Percentiles rank a stretch among this genome's conserved stretches.
These are phyloP conservation scores for Didymella segeticola DNA, from an alignment of 2,329 filamentous ascomycete species.

Conservation along the genomic window DNA sequence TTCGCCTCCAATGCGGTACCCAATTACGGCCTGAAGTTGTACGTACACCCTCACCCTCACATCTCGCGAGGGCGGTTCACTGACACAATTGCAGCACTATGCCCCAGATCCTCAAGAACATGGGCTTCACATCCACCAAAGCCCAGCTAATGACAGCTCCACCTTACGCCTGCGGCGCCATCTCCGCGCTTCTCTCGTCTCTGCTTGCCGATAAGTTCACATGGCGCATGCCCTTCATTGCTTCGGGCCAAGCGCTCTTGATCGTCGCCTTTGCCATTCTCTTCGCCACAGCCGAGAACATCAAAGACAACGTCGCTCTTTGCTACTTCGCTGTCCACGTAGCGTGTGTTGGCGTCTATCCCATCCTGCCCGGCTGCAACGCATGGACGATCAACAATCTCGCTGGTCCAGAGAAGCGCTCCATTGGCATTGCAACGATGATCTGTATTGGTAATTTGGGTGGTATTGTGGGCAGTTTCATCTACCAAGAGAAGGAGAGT, in stretches of 20 bases:
- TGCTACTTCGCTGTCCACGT: slow-evolving; percentile 55
- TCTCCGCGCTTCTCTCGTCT: slow-evolving; percentile 25
- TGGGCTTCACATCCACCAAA: slow-evolving; percentile 34
- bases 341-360: slow-evolving; percentile 46
- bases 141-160: slow-evolving; percentile 36
- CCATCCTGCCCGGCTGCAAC: slow-evolving; percentile 29
- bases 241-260: slow-evolving; percentile 26
- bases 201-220: slow-evolving; percentile 26
- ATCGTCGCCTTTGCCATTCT: slow-evolving; percentile 53
- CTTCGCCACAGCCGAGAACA: slow-evolving; percentile 46
- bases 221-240: slow-evolving; percentile 34
- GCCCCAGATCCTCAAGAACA: slow-evolving; percentile 22
- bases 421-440: slow-evolving; percentile 36
- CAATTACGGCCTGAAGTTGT: slow-evolving; percentile 48
- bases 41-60: not conserved
- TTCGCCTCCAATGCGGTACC: slow-evolving; percentile 38
- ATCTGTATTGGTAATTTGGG: slow-evolving; percentile 34
- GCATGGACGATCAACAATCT: slow-evolving; percentile 38
- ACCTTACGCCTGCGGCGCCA: slow-evolving; percentile 31
- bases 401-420: slow-evolving; percentile 32
- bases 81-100: not conserved
- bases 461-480: slow-evolving; percentile 40
- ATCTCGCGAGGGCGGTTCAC: not conserved
- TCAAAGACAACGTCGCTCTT: slow-evolving; percentile 50
- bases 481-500: slow-evolving; percentile 41